Evolutionary conservation across 2,329 filamentous ascomycete species (phyloP).

Genomic region (Ambrosiella xylebori): DNA sequence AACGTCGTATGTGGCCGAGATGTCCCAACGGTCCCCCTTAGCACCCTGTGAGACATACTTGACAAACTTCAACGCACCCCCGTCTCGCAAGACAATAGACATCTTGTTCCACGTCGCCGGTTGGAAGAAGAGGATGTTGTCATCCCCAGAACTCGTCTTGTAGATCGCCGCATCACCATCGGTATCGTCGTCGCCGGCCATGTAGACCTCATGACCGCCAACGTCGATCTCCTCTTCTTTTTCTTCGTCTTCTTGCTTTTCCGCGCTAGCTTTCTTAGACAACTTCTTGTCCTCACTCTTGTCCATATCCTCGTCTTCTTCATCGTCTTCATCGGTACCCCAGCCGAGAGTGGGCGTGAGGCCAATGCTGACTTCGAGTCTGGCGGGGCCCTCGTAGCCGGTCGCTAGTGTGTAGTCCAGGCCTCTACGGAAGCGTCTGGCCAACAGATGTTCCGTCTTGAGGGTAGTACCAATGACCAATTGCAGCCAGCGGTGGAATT

Average conservation of each 20-base stretch:
- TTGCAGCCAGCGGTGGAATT: slow-evolving; percentile 81
- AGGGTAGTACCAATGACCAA: slow-evolving; percentile 62
- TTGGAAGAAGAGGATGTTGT: slow-evolving; percentile 49
- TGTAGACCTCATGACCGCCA: slow-evolving; percentile 77
- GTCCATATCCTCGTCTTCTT: slow-evolving; percentile 26
- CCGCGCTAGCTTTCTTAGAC: slow-evolving; percentile 18
- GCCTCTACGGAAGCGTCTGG: slow-evolving; percentile 71
- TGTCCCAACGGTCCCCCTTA: slow-evolving; percentile 81
- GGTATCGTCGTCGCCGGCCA: slow-evolving; percentile 67
- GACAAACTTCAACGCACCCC: slow-evolving; percentile 75
- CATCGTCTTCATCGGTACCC: slow-evolving; percentile 50
- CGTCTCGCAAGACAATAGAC: slow-evolving; percentile 76
- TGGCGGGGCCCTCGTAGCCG: slow-evolving; percentile 57
- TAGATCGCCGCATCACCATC: slow-evolving; percentile 75
- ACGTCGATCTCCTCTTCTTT: slow-evolving; percentile 32
- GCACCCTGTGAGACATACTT: slow-evolving; percentile 83
- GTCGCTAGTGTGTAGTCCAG: slow-evolving; percentile 88
- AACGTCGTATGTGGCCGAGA: slow-evolving; percentile 64
- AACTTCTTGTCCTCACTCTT: slow-evolving; percentile 24
- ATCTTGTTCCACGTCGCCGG: slow-evolving; percentile 70
- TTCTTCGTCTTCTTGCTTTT: not conserved
- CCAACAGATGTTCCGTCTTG: slow-evolving; percentile 54
- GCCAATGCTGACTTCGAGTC: slow-evolving; percentile 73
- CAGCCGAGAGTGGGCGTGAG: slow-evolving; percentile 75
- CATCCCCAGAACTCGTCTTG: slow-evolving; percentile 59